Base-by-base conservation (phyloP, 371 early-diverging fungal species). In the Catenaria anguillulae region DNA sequence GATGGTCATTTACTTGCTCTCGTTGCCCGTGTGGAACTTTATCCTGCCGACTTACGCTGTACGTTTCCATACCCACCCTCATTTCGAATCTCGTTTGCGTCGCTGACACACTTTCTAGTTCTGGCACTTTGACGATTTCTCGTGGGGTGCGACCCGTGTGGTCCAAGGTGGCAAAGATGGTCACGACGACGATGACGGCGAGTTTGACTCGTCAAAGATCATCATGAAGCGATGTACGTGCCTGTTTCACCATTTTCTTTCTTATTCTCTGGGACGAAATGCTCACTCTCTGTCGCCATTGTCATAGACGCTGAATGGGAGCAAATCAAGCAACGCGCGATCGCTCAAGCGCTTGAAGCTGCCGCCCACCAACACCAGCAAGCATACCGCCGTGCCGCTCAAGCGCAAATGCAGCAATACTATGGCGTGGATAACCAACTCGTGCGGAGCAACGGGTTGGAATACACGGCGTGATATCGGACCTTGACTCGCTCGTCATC, bases 91-190 rank as follows among this genome's bases (percentile, higher is more conserved):
- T 17, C 17, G 40, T 40, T 17, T 43, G 21, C 5, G n/a, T n/a
- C n/a, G n/a, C n/a, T n/a, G n/a, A n/a, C n/a, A n/a, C n/a, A n/a
- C n/a, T n/a, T n/a, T n/a, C n/a, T 37, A 37, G 4, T 79, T 77
- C 65, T 79, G 79, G 79, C 75, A 76, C 61, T 75, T 78, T 67
- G 79, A 79, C 61, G 77, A 79, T 61, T 77, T 78, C 60, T 34
- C 58, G 31, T 58, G 36, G 58, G 40, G 58, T 8, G 43, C 58
- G 12, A 58, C 36, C 17, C 36, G 58, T 4, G 13, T 6, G 23
- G 29, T 50, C 0, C 15, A 8, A 2, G 52, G 52, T 17, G 29
- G 4, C 29, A 50, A 50, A 19, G 52, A 48, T n/a, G 48, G 52
- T 17, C 36, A 58, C 4, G 58, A 31, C 17, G 58, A 33, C 58